phyloP scores from a whole-genome alignment of 2,329 filamentous ascomycete genomes.

The Fusarium albidum region DNA sequence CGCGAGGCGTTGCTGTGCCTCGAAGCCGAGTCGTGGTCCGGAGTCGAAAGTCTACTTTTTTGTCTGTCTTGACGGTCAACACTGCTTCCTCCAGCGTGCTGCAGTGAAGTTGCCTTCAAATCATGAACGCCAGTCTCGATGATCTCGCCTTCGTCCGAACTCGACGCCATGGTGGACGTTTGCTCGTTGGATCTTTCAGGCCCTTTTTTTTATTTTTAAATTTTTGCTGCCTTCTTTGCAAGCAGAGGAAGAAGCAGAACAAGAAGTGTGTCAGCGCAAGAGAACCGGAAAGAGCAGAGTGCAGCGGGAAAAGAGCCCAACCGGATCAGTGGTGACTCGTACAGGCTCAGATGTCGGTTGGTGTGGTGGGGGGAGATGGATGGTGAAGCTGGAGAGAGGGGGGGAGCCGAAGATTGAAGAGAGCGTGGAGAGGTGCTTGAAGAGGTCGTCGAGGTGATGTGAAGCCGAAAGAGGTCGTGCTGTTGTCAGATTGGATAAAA shows the following conservation, averaged over 20 bases:
- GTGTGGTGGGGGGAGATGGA: constrained; percentile 10
- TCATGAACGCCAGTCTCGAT: constrained; percentile 72
- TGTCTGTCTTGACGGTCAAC: constrained; percentile 94
- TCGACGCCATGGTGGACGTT: constrained; percentile 54
- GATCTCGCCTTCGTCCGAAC: constrained; percentile 89
- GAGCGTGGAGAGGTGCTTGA: constrained; percentile 3
- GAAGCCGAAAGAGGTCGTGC: constrained; percentile 8
- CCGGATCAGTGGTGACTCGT: constrained; percentile 52
- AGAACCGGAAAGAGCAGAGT: constrained; percentile 39
- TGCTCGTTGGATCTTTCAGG: constrained; percentile 28
- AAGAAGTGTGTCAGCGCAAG: constrained; percentile 46
- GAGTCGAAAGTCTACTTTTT: constrained; percentile 68
- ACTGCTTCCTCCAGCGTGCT: constrained; percentile 77
- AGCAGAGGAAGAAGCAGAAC: constrained; percentile 32
- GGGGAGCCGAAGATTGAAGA: constrained; percentile 10
- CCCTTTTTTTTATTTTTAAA: constrained; percentile 11
- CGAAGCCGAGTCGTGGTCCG: constrained; percentile 58
- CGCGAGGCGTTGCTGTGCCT: constrained; percentile 53
- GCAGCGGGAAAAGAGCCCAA: constrained; percentile 52
- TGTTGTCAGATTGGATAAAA: constrained; percentile 14
- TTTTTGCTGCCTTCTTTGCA: constrained; percentile 32
- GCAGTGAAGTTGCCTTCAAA: constrained; percentile 88
- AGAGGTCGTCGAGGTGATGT: not conserved
- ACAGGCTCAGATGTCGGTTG: constrained; percentile 39
- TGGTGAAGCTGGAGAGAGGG: constrained; percentile 9